phyloP scores from a whole-genome alignment of 1,284 basidiomycete genomes.

The Sanghuangporus weigelae region DNA sequence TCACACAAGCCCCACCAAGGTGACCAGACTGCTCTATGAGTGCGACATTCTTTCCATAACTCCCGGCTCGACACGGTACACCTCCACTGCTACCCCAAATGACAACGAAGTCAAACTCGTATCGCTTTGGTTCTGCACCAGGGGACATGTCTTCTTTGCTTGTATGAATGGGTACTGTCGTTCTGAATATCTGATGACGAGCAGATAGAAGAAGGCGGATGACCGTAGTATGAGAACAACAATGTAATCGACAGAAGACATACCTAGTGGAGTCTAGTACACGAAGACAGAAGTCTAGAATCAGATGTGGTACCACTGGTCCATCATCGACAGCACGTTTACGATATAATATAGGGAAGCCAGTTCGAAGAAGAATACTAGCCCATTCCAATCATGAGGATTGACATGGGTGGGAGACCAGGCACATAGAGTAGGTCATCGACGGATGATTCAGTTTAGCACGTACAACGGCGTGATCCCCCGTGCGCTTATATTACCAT shows the following conservation, averaged over 20 bases:
- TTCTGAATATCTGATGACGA: slow-evolving; percentile 3
- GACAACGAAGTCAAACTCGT: slow-evolving; percentile 75
- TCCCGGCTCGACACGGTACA: slow-evolving; percentile 80
- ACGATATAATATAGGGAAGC: neutral
- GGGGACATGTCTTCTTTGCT: slow-evolving; percentile 58
- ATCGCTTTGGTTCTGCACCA: slow-evolving; percentile 54
- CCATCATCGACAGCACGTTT: neutral
- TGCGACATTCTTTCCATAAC: slow-evolving; percentile 91
- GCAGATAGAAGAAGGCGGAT: neutral
- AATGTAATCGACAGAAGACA: neutral
- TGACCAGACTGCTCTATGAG: slow-evolving; percentile 76
- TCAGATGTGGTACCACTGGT: neutral
- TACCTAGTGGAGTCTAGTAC: slow-evolving; percentile 7
- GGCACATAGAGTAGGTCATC: no score
- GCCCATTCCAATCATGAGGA: no score
- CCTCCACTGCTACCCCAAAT: slow-evolving; percentile 86
- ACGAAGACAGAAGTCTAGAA: no score
- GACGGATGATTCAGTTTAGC: no score
- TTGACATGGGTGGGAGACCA: no score
- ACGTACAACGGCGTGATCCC: no score
- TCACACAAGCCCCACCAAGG: slow-evolving; percentile 96
- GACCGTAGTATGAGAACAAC: neutral
- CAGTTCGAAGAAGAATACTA: neutral
- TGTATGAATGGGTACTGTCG: neutral
- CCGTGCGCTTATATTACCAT: no score